phyloP scores from a whole-genome alignment of 2,329 filamentous ascomycete species.

The Fusarium domesticum region DNA sequence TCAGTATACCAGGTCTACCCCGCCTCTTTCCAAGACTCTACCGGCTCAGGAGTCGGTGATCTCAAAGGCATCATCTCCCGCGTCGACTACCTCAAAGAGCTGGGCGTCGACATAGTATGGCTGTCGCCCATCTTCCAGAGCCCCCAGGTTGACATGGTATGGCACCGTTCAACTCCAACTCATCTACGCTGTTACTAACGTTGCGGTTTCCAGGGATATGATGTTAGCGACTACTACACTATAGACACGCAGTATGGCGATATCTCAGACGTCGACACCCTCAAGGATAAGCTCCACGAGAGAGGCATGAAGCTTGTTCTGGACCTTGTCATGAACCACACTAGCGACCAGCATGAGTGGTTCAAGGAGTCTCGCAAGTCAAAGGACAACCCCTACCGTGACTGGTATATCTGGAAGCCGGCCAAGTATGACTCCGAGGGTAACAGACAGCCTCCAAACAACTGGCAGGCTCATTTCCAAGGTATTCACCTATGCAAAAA shows the following conservation, averaged over 20 bases:
- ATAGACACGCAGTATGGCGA: constrained; percentile 67
- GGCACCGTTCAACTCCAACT: constrained; percentile 1
- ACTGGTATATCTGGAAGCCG: constrained; percentile 67
- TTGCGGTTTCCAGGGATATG: constrained; percentile 61
- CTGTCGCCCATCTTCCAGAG: constrained; percentile 46
- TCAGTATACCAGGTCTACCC: constrained; percentile 62
- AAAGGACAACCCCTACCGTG: constrained; percentile 52
- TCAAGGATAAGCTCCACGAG: constrained; percentile 59
- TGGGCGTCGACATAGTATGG: constrained; percentile 60
- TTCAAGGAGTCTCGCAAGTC: constrained; percentile 54
- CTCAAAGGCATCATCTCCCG: constrained; percentile 56
- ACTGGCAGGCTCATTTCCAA: constrained; percentile 46
- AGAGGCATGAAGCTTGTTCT: constrained; percentile 67
- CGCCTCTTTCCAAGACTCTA: constrained; percentile 59
- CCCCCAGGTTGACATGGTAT: constrained; percentile 62
- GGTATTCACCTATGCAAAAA: constrained; percentile 17
- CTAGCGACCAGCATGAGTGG: constrained; percentile 55
- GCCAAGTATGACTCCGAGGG: constrained; percentile 55
- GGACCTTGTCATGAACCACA: constrained; percentile 74
- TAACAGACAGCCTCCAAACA: constrained; percentile 59
- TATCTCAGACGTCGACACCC: constrained; percentile 61
- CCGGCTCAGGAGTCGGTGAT: constrained; percentile 54
- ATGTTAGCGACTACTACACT: constrained; percentile 64
- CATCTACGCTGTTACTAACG: no score
- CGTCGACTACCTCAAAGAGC: constrained; percentile 52